Conservation (phyloP, 441 rosid species). For the Mallotus japonicus region DNA sequence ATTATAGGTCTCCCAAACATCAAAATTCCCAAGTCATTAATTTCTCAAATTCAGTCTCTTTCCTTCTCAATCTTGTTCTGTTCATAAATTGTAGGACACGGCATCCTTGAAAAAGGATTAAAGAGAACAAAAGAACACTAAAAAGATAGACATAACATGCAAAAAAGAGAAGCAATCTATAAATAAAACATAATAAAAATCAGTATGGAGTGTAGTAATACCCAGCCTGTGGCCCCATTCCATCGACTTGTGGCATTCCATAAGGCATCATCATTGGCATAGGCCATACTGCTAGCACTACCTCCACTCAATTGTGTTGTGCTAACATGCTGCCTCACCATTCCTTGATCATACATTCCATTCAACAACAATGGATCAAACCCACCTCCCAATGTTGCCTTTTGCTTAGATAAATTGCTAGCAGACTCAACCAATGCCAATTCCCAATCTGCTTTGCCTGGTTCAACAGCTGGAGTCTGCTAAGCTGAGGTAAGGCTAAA, state of each 20-base stretch:
- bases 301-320: slow-evolving; percentile 71
- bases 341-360: slow-evolving; percentile 95
- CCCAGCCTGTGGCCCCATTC: slow-evolving; percentile 75
- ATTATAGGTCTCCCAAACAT: slow-evolving; percentile 34
- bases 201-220: slow-evolving; percentile 75
- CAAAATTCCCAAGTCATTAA: slow-evolving; percentile 30
- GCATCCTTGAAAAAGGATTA: slow-evolving; percentile 7
- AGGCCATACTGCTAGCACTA: slow-evolving; percentile 81
- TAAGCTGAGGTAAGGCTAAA: slow-evolving; percentile 79
- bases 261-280: slow-evolving; percentile 62
- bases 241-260: slow-evolving; percentile 79
- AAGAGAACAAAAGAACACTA: slow-evolving; percentile 20
- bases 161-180: slow-evolving; percentile 30
- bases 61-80: slow-evolving; percentile 23
- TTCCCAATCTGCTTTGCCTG: slow-evolving; percentile 92
- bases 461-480: slow-evolving; percentile 93
- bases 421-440: slow-evolving; percentile 88
- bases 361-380: slow-evolving; percentile 78
- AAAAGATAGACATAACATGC: slow-evolving; percentile 25
- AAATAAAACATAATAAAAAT: slow-evolving; percentile 25
- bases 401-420: slow-evolving; percentile 74
- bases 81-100: slow-evolving; percentile 29
- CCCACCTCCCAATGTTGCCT: slow-evolving; percentile 87
- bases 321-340: slow-evolving; percentile 82
- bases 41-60: slow-evolving; percentile 13